Base-by-base conservation (phyloP, 257 asterid genomes). In the Plantago elongata region DNA sequence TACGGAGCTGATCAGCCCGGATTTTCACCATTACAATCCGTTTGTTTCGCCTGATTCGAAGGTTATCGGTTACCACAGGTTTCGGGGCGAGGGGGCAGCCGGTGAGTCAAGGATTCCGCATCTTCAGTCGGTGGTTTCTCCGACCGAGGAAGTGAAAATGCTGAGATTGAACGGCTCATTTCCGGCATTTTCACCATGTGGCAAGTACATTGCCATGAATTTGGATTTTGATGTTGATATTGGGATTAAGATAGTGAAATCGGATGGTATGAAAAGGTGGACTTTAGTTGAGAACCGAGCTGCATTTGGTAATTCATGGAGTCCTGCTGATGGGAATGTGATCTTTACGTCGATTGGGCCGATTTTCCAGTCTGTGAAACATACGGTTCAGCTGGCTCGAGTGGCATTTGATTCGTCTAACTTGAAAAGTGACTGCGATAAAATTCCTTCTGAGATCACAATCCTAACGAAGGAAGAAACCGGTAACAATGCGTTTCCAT, bases 401-500 rank as follows among this genome's bases (percentile, higher is more conserved):
- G 83, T 90, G 18, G 47, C 83, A 0, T 90, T 88, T 48, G 82
- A 82, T 57, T 69, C 65, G 7, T 62, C 66, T 4, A 48, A 69
- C 46, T 52, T 85, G 15, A 72, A 69, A 0, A 69, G 65, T 0
- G 76, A 83, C 45, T 56, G 68, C 0, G 66, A 69, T 4, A 38
- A 65, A 18, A 68, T 87, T 57, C 76, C 76, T 3, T 77, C 66
- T 14, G 79, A 79, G 3, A 76, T 83, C 65, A 74, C 84, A 60
- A 70, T 88, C 13, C 85, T 90, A 27, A 90, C 98, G 7, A 67
- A 62, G 43, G 86, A 83, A 18, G 81, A 58, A 11, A 82, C 89
- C 0, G 95, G 95, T 0, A 90, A 90, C 72, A 90, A 90, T 34
- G 98, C 96, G 38, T 90, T 88, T 57, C 94, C 96, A 1, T 80